Conservation (phyloP, 805 yeast genomes). For the Spencermartinsiella europaea region DNA sequence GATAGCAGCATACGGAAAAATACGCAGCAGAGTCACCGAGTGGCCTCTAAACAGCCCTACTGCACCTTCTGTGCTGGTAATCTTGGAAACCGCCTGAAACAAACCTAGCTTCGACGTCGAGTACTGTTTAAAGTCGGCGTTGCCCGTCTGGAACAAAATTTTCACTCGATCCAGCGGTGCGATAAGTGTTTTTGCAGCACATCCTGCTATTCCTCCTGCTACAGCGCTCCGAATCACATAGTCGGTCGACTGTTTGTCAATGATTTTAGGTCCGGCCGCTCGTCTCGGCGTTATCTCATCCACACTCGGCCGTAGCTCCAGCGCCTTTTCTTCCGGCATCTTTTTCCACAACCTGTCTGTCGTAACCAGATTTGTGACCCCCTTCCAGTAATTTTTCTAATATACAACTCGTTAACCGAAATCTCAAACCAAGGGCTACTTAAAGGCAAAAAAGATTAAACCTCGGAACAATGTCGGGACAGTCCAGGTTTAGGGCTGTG, state of each 20-base stretch:
- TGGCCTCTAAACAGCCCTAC: slow-evolving; percentile 91
- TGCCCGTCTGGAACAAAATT: slow-evolving; percentile 89
- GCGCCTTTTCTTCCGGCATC: background rate
- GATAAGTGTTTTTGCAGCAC: slow-evolving; percentile 90
- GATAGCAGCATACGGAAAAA: slow-evolving; percentile 95
- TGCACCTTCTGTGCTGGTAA: slow-evolving; percentile 64
- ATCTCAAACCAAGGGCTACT: too few species aligned
- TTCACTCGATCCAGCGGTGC: slow-evolving; percentile 96
- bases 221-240: slow-evolving; percentile 80
- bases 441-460: too few species aligned
- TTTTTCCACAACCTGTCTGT: too few species aligned
- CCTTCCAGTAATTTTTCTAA: too few species aligned
- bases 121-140: slow-evolving; percentile 77
- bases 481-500: too few species aligned
- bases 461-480: too few species aligned
- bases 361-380: too few species aligned
- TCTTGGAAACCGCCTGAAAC: slow-evolving; percentile 62
- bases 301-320: background rate
- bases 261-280: too few species aligned
- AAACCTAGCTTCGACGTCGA: slow-evolving; percentile 79
- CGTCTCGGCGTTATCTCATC: too few species aligned
- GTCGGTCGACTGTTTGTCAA: slow-evolving; percentile 67
- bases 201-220: slow-evolving; percentile 95
- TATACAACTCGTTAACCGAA: too few species aligned
- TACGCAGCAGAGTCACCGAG: slow-evolving; percentile 83